phyloP scores from a whole-genome alignment of 495 filamentous ascomycete species.

The Lasiosphaeria hispida region DNA sequence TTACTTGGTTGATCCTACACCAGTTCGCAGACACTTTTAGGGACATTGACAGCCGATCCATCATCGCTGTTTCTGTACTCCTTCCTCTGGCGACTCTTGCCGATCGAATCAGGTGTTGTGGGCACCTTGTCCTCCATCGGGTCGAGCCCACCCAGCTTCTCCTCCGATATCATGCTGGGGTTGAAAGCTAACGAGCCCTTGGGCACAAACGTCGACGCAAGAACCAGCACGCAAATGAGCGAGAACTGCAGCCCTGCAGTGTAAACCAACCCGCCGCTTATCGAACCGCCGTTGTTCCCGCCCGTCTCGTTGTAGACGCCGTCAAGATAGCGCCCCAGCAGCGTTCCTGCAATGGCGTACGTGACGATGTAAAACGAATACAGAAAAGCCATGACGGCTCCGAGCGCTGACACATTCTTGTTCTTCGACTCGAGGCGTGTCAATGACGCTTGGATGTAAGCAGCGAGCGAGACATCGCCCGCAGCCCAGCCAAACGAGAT shows the following conservation, averaged over 20 bases:
- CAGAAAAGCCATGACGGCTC: slow-evolving; percentile 48
- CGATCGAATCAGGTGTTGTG: too few species aligned
- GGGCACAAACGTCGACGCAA: slow-evolving; percentile 41
- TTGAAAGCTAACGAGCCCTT: slow-evolving; percentile 36
- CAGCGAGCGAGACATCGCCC: slow-evolving; percentile 44
- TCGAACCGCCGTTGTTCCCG: slow-evolving; percentile 16
- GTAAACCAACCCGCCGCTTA: slow-evolving; percentile 27
- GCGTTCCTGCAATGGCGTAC: slow-evolving; percentile 41
- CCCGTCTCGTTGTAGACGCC: slow-evolving; percentile 29
- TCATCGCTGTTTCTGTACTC: too few species aligned
- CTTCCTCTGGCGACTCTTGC: too few species aligned
- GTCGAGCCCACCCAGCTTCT: slow-evolving; percentile 27
- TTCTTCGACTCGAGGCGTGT: slow-evolving; percentile 35
- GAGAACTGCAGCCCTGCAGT: slow-evolving; percentile 44
- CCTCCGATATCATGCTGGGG: slow-evolving; percentile 37
- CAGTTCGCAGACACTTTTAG: too few species aligned
- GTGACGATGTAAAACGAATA: slow-evolving; percentile 46
- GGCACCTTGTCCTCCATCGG: slow-evolving; percentile 2
- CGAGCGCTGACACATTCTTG: slow-evolving; percentile 42
- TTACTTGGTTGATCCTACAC: too few species aligned
- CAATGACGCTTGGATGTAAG: slow-evolving; percentile 46
- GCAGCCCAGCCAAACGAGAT: slow-evolving; percentile 50
- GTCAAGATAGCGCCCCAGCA: slow-evolving; percentile 44
- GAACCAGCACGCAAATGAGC: slow-evolving; percentile 32
- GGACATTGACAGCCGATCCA: too few species aligned